phyloP scores from a whole-genome alignment of 441 rosid genomes.

The Pelargonium fulgidum region DNA sequence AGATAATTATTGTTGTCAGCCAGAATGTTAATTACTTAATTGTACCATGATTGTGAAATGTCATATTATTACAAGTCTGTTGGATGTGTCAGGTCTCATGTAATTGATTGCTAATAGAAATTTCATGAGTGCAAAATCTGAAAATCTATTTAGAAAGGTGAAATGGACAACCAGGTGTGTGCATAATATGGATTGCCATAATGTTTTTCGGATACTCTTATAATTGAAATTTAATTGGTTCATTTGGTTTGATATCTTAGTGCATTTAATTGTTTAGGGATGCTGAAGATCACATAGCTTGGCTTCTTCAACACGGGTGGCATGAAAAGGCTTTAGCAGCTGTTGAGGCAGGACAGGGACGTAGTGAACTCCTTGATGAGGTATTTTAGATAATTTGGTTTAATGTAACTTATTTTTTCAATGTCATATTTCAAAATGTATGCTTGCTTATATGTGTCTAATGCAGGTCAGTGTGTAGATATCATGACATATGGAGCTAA shows the following conservation, averaged over 20 bases:
- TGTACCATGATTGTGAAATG: neutral
- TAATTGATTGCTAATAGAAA: neutral
- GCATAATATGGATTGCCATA: neutral
- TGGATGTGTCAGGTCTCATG: conserved; percentile 4
- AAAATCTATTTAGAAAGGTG: conserved; percentile 1
- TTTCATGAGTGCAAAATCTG: conserved; percentile 1
- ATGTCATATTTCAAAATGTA: neutral
- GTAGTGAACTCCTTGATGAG: conserved; percentile 90
- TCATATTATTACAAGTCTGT: neutral
- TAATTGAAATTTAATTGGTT: neutral
- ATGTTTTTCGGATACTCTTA: neutral
- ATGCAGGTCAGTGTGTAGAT: neutral
- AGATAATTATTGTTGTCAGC: neutral
- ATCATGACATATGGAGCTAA: neutral
- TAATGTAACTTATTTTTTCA: neutral
- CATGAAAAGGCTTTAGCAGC: conserved; percentile 99
- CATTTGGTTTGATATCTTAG: conserved; percentile 15
- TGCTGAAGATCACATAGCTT: conserved; percentile 94
- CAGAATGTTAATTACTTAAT: neutral
- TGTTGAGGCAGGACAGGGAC: conserved; percentile 94
- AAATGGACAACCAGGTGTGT: neutral
- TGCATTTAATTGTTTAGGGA: conserved; percentile 46
- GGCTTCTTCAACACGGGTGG: conserved; percentile 98
- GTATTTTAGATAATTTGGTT: conserved; percentile 30
- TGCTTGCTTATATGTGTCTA: neutral